Evolutionary conservation across 805 yeast species (phyloP), one percentile per base, ranked within the genome.

Genomic region (Candida easanensis): DNA sequence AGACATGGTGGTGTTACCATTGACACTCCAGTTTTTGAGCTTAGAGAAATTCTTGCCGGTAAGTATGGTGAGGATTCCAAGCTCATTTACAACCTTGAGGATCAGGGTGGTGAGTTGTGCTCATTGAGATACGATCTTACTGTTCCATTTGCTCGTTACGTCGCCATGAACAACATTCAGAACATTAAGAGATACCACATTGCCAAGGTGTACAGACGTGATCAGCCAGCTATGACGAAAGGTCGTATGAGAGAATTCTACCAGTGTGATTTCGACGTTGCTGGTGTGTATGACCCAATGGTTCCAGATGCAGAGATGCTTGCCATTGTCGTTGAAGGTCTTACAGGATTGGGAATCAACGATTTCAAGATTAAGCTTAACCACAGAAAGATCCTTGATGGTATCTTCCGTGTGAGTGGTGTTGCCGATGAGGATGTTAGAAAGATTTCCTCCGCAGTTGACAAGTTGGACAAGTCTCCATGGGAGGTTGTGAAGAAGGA

Each of bases 231-330:
- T 8, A 93, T 93, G 99, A 91, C 98, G 39, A 93, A 93, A 69
- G 99, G 99, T 49, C 80, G 99, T 69, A 93, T 93, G 99, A 86
- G 99, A 77, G 99, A 93, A 68, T 93, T 93, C 61, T 93, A 93
- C 67, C 99, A 93, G 70, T 93, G 99, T 73, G 99, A 93, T 70
- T 87, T 93, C 58, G 99, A 93, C 66, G 74, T 93, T 60, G 99
- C 99, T 18, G 99, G 99, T 41, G 67, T 65, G 44, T 91, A 85
- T 64, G 99, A 93, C 59, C 59, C 82, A 22, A 93, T 93, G 99
- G 93, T 93, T 36, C 96, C 99, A 19, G 99, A 93, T 63, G 81
- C 97, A 8, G 99, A 93, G 69, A 73, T 83, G 45, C 74, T 93
- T 69, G 79, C 84, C 46, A 72, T 93, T 44, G 66, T 84, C 27